Conservation (phyloP, 805 yeast genomes). For the Candida schatavii region DNA sequence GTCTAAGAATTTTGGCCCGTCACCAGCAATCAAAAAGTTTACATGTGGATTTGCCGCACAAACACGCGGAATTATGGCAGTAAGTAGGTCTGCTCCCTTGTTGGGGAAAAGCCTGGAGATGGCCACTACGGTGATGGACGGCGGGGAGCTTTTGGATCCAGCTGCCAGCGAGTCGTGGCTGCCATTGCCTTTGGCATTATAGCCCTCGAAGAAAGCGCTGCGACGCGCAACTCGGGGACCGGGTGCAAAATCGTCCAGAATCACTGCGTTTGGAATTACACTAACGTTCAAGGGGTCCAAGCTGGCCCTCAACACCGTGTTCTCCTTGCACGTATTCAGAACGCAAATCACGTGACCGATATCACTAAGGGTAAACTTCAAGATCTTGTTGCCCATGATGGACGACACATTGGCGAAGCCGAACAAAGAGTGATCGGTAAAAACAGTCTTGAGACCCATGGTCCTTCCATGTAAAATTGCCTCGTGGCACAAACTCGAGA, state of each 20-base stretch:
- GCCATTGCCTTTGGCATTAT: slow-evolving; percentile 12
- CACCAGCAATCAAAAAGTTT: slow-evolving; percentile 87
- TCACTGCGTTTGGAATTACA: slow-evolving; percentile 95
- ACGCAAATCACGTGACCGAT: slow-evolving; percentile 95
- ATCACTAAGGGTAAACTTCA: slow-evolving; percentile 80
- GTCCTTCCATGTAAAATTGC: slow-evolving; percentile 88
- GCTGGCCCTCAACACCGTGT: slow-evolving; percentile 84
- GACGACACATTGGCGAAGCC: slow-evolving; percentile 88
- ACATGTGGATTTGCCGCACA: slow-evolving; percentile 64
- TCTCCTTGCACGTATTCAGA: slow-evolving; percentile 93
- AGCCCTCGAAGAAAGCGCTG: neutral
- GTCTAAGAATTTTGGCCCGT: slow-evolving; percentile 93
- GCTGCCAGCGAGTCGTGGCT: no score
- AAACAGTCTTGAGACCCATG: slow-evolving; percentile 88
- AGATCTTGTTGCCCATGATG: slow-evolving; percentile 79
- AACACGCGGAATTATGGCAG: slow-evolving; percentile 80
- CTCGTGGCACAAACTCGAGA: slow-evolving; percentile 84
- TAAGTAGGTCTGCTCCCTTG: slow-evolving; percentile 88
- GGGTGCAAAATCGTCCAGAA: slow-evolving; percentile 77
- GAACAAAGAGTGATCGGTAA: slow-evolving; percentile 94
- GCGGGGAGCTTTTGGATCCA: slow-evolving; percentile 7
- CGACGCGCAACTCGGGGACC: slow-evolving; percentile 5
- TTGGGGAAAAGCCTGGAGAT: slow-evolving; percentile 92
- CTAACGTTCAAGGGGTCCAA: slow-evolving; percentile 74
- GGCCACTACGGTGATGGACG: slow-evolving; percentile 75